phyloP scores from a whole-genome alignment of 139 green algal genomes.

The Diplosphaera chodatii region DNA sequence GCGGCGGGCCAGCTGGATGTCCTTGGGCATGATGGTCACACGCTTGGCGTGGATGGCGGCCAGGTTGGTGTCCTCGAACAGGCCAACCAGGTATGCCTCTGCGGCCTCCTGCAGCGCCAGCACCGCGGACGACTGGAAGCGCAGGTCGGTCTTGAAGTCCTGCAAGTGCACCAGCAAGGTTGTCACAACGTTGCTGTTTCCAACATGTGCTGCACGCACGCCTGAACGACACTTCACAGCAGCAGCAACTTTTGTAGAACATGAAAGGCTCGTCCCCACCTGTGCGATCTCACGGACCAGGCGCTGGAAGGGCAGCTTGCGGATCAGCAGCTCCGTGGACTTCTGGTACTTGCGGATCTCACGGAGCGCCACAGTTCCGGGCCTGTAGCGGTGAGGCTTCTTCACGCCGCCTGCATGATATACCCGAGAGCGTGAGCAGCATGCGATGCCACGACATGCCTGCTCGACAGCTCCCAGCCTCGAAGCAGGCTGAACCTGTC shows the following conservation, averaged over 20 bases:
- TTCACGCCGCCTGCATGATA: conserved; percentile 72
- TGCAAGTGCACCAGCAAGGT: too few species aligned
- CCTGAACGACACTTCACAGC: too few species aligned
- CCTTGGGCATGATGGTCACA: conserved; percentile 74
- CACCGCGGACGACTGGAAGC: conserved; percentile 94
- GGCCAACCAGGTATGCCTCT: conserved; percentile 96
- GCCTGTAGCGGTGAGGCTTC: conserved; percentile 67
- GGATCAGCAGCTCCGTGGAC: conserved; percentile 86
- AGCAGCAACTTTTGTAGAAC: too few species aligned
- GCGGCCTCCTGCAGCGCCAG: conserved; percentile 95
- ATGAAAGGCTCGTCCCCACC: too few species aligned
- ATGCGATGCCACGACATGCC: too few species aligned
- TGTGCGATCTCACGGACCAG: conserved; percentile 95
- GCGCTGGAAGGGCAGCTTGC: conserved; percentile 93
- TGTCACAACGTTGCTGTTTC: too few species aligned
- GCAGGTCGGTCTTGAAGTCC: conserved; percentile 99
- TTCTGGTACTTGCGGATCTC: conserved; percentile 95
- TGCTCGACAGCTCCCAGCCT: too few species aligned
- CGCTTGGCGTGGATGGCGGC: conserved; percentile 96
- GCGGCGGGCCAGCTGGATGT: conserved; percentile 53
- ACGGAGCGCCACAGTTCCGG: conserved; percentile 79
- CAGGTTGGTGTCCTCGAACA: conserved; percentile 99
- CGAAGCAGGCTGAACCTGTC: too few species aligned
- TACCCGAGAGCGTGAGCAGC: too few species aligned
- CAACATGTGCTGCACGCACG: too few species aligned